Conservation (phyloP, 2,329 filamentous ascomycete genomes). For the Pseudocercospora musae region DNA sequence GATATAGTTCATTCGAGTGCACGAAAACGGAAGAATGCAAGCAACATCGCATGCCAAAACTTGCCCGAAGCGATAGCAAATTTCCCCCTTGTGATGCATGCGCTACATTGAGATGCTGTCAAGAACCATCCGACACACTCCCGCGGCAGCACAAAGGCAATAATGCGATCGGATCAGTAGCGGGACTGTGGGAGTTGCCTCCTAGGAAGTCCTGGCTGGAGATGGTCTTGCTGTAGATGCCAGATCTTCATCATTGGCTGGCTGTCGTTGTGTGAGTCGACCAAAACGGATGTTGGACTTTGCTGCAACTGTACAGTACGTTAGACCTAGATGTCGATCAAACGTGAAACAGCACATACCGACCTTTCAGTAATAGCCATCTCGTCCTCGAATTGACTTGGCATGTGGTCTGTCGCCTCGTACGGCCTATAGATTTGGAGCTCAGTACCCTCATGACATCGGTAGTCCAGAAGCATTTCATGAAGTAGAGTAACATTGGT, state of each 20-base stretch:
- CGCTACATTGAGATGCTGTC: neutral
- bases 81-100: neutral
- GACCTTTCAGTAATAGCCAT: slow-evolving; percentile 11
- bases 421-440: slow-evolving; percentile 14
- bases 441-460: neutral
- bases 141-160: neutral
- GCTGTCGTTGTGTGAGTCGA: neutral
- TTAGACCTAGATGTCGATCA: neutral
- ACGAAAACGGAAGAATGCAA: neutral
- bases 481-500: neutral
- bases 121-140: neutral
- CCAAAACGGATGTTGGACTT: neutral
- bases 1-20: neutral
- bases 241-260: neutral
- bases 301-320: neutral
- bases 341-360: neutral
- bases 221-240: neutral
- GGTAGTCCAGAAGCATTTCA: slow-evolving; percentile 6
- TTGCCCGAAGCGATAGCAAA: neutral
- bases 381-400: slow-evolving; percentile 13
- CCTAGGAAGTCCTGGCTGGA: neutral
- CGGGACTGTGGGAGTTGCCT: neutral
- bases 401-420: neutral
- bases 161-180: too few species aligned
- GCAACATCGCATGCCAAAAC: neutral